These are phyloP conservation scores for Haberlea rhodopensis DNA, from an alignment of 257 asterid species.

Conservation along the genomic window DNA sequence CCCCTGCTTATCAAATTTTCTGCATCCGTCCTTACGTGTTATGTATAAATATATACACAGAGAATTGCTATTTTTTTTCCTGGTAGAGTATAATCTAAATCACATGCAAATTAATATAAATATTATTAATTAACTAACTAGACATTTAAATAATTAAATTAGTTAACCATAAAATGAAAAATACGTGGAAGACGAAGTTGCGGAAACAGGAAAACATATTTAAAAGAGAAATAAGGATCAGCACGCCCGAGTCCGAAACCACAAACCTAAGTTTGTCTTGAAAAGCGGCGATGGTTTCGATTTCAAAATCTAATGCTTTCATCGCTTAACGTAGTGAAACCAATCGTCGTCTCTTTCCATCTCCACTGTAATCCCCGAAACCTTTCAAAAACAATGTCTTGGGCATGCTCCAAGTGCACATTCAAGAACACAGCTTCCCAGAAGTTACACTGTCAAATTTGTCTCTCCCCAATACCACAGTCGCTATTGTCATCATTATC, in stretches of 20 bases:
- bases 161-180: no score
- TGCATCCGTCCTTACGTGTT: no score
- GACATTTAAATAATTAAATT: no score
- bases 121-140: no score
- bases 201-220: background rate
- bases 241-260: background rate
- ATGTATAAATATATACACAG: no score
- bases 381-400: conserved; percentile 52
- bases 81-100: no score
- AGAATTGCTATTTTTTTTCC: no score
- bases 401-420: conserved; percentile 86
- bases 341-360: conserved; percentile 12
- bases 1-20: no score
- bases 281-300: conserved; percentile 38
- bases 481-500: conserved; percentile 25
- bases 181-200: background rate
- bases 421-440: conserved; percentile 71
- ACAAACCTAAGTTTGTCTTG: background rate
- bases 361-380: conserved; percentile 18
- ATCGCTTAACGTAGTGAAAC: conserved; percentile 9
- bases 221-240: background rate
- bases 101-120: no score
- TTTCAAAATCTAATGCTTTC: conserved; percentile 29
- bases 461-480: conserved; percentile 45
- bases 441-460: conserved; percentile 58